A percentile compares a stretch with the other conserved stretches of the same genome.
Evolutionary conservation across 768 basidiomycete species (phyloP).

Genomic region (Boletus reticulatus): DNA sequence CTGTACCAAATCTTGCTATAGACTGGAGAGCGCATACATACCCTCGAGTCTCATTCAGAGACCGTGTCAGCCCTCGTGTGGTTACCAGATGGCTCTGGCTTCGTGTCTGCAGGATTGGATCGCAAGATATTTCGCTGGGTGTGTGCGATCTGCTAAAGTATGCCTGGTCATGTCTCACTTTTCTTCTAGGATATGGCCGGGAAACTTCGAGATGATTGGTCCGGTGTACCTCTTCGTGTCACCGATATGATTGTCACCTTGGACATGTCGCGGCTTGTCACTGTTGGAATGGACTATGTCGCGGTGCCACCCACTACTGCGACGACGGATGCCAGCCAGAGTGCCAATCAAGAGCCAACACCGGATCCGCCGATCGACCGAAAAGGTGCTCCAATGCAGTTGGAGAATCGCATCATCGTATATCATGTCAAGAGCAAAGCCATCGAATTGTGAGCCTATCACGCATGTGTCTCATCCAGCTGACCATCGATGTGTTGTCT

Average conservation of each 20-base stretch:
- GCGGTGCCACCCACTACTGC: slow-evolving; percentile 19
- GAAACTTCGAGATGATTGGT: slow-evolving; percentile 68
- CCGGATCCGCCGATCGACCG: slow-evolving; percentile 32
- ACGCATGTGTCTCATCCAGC: slow-evolving; percentile 3
- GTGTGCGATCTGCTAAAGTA: slow-evolving; percentile 22
- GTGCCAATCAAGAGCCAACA: slow-evolving; percentile 34
- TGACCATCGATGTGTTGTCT: slow-evolving; percentile 4
- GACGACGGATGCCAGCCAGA: slow-evolving; percentile 21
- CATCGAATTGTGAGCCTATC: slow-evolving; percentile 57
- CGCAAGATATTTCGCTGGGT: slow-evolving; percentile 84
- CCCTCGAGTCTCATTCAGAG: slow-evolving; percentile 71
- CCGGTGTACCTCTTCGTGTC: slow-evolving; percentile 69
- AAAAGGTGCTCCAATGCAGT: slow-evolving; percentile 31
- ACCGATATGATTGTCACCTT: slow-evolving; percentile 86
- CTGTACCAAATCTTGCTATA: slow-evolving; percentile 31
- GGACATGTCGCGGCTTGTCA: slow-evolving; percentile 78
- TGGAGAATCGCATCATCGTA: slow-evolving; percentile 67
- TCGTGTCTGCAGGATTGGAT: slow-evolving; percentile 88
- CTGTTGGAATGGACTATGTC: slow-evolving; percentile 67
- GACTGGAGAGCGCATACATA: slow-evolving; percentile 71
- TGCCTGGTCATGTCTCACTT: slow-evolving; percentile 5
- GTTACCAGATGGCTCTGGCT: slow-evolving; percentile 86
- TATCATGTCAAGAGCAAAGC: slow-evolving; percentile 72
- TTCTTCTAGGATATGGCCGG: slow-evolving; percentile 67
- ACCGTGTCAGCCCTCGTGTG: slow-evolving; percentile 84